These are phyloP conservation scores for Fraxinus sp. DNA, from an alignment of 305 asterid genomes.

Conservation along the genomic window DNA sequence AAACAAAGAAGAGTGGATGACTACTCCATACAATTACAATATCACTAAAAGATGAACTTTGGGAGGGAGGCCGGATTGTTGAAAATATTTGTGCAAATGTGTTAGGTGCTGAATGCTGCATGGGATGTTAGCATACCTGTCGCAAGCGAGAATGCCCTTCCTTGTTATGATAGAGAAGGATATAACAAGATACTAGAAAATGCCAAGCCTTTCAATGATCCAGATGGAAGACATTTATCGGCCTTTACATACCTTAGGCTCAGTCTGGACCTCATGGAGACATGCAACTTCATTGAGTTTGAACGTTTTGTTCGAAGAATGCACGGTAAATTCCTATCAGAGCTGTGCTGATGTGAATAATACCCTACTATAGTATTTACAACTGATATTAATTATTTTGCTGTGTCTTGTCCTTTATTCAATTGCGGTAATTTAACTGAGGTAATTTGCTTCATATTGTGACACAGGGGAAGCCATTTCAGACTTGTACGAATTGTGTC, in stretches of 20 bases:
- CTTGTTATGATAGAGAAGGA: conserved; percentile 68
- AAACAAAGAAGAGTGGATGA: neutral
- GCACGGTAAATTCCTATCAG: conserved; percentile 53
- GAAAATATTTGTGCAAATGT: conserved; percentile 6
- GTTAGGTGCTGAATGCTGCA: conserved; percentile 71
- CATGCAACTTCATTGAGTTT: conserved; percentile 53
- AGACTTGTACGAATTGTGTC: conserved; percentile 24
- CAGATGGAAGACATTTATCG: conserved; percentile 66
- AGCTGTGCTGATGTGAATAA: neutral
- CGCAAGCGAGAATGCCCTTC: conserved; percentile 78
- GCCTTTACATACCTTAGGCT: conserved; percentile 76
- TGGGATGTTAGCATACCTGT: conserved; percentile 72
- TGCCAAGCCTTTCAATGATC: conserved; percentile 61
- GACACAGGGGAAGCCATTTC: conserved; percentile 37
- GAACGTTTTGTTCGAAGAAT: conserved; percentile 55
- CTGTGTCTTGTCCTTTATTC: neutral
- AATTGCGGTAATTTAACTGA: neutral
- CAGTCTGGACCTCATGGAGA: conserved; percentile 46
- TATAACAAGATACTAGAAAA: conserved; percentile 62
- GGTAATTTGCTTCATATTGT: neutral
- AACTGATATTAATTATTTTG: neutral
- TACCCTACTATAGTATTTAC: neutral
- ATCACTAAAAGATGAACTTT: neutral
- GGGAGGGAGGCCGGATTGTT: neutral
- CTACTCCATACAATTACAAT: neutral